Base-by-base conservation (phyloP, 1,284 basidiomycete species). In the Microbotryum silenes-acaulis region DNA sequence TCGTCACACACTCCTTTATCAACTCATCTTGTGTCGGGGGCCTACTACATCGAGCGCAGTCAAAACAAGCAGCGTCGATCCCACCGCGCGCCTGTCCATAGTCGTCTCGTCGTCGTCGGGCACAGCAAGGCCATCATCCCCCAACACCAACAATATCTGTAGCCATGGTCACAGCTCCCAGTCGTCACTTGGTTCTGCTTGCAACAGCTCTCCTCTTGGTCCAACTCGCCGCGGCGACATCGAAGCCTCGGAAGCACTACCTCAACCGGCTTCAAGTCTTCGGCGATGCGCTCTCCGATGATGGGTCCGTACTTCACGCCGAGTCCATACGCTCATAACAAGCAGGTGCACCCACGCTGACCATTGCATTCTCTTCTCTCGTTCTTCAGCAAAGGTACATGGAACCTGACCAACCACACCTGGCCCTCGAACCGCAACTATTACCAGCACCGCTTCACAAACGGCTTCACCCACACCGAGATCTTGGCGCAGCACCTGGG, bases 371-470 rank as follows among this genome's bases (percentile, higher is more conserved):
- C 3, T 3, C 8, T 21, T 18, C 27, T n/a, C 27, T 6, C 21
- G 23, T 37, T 37, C 6, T 12, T 33, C 42, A 61, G 60, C 2
- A 53, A 46, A 4, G 57, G 61, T 18, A 54, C 61, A 6, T 63
- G 48, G 57, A 5, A 8, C 10, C 10, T 50, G 6, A 46, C 57
- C 4, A 57, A 63, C 45, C 14, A 48, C 7, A 56, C 33, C 16
- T 63, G 61, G 61, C 61, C 61, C 1, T 29, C 49, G 57, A 63
- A 45, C 31, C 25, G 4, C 50, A 56, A 55, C 37, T 63, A 63
- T 33, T 45, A 16, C n/a, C 42, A 14, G 14, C 61, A 59, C 57
- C 49, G 57, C 29, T 63, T 63, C 57, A 52, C 57, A 18, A 59
- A 63, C 50, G 57, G 57, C 5, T 23, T 14, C 37, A 42, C 37